These are phyloP conservation scores for Saturnispora zaruensis DNA, from an alignment of 805 yeast genomes.

Conservation along the genomic window DNA sequence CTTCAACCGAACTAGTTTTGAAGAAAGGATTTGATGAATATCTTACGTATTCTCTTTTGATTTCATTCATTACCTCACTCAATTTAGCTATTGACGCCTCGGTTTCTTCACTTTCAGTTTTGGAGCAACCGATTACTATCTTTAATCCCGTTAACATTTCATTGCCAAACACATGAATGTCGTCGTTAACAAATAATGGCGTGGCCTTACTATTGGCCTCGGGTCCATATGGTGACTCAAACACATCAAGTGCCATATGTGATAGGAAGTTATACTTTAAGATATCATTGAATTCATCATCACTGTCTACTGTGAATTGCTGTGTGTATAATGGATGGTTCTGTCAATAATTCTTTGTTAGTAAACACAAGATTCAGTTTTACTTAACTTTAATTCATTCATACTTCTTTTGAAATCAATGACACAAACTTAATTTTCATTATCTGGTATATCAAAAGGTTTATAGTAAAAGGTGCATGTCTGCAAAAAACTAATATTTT, in stretches of 20 bases:
- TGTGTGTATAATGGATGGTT: constrained; percentile 55
- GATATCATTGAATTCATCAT: constrained; percentile 30
- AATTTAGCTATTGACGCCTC: constrained; percentile 12
- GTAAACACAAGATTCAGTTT: background rate
- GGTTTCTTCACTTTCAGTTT: background rate
- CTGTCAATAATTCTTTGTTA: constrained; percentile 16
- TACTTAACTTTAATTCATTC: constrained; percentile 9
- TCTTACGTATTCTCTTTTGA: constrained; percentile 48
- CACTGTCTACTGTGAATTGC: constrained; percentile 31
- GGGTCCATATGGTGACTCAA: constrained; percentile 44
- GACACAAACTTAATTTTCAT: constrained; percentile 45
- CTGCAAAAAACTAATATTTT: background rate
- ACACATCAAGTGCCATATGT: constrained; percentile 69
- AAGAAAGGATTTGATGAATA: constrained; percentile 59
- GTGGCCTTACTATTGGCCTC: constrained; percentile 16
- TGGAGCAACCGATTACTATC: constrained; percentile 47
- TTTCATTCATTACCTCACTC: constrained; percentile 29
- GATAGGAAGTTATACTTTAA: constrained; percentile 60
- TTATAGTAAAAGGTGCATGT: background rate
- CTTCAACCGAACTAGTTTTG: constrained; percentile 23
- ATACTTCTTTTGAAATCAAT: constrained; percentile 45
- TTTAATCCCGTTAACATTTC: constrained; percentile 64
- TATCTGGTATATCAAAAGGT: too few species aligned
- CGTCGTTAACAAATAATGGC: constrained; percentile 59
- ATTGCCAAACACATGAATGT: constrained; percentile 56